phyloP scores from a whole-genome alignment of 1,139 yeast species.

The Suzukiozyma palmioleophila region DNA sequence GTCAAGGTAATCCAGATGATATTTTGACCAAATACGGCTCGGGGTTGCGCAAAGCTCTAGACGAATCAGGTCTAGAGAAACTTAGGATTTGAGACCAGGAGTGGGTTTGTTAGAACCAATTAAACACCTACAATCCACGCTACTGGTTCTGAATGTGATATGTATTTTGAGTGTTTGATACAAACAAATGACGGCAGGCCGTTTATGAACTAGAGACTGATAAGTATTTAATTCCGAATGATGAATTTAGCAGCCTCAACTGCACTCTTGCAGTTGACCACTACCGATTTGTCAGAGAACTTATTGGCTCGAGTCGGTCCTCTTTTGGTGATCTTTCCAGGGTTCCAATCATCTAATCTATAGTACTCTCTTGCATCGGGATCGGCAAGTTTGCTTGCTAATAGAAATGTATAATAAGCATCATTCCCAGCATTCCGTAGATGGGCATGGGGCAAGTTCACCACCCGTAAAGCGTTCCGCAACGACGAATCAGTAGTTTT shows the following conservation, averaged over 20 bases:
- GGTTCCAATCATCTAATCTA: conserved; percentile 18
- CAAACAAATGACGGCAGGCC: neutral
- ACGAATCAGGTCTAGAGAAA: neutral
- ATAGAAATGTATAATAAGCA: conserved; percentile 60
- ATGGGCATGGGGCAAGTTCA: conserved; percentile 57
- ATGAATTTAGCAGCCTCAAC: neutral
- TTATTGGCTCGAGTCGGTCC: neutral
- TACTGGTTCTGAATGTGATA: neutral
- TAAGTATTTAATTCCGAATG: neutral
- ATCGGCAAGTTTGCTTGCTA: conserved; percentile 52
- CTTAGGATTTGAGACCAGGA: neutral
- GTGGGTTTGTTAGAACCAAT: too few relatives aligned
- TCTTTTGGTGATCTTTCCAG: neutral
- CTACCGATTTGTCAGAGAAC: conserved; percentile 2
- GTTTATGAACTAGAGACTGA: too few relatives aligned
- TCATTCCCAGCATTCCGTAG: conserved; percentile 86
- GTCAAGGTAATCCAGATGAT: conserved; percentile 23
- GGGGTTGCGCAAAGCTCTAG: conserved; percentile 16
- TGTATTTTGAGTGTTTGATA: neutral
- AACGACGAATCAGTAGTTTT: conserved; percentile 43
- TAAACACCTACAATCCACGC: too few relatives aligned
- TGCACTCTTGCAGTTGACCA: neutral
- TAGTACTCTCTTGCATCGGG: conserved; percentile 39
- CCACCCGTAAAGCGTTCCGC: conserved; percentile 44
- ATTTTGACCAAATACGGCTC: conserved; percentile 26